Evolutionary conservation across 345 rosid species (phyloP).

Genomic region (Boechera stricta): DNA sequence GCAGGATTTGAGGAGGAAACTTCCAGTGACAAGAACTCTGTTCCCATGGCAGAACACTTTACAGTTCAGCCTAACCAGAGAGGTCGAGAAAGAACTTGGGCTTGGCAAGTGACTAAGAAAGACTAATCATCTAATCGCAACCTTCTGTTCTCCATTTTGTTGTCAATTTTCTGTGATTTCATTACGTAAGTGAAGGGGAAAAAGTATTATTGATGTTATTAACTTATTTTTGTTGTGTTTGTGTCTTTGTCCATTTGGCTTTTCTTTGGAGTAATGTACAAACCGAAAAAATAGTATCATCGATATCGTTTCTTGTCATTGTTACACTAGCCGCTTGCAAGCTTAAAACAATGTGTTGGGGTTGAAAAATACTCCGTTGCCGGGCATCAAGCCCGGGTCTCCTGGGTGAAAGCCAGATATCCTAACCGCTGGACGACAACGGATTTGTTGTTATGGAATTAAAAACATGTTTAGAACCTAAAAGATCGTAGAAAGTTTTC

Average conservation of each 20-base stretch:
- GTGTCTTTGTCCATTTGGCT: neutral
- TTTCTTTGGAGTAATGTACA: neutral
- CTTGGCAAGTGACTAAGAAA: slow-evolving; percentile 61
- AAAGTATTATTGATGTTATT: neutral
- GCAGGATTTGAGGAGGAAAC: slow-evolving; percentile 98
- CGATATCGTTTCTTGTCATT: too few species aligned
- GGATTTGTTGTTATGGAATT: slow-evolving; percentile 27
- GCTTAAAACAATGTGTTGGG: too few species aligned
- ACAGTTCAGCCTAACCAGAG: slow-evolving; percentile 92
- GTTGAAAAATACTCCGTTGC: slow-evolving; percentile 57
- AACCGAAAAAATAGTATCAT: neutral
- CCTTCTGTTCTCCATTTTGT: neutral
- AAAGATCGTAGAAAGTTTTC: too few species aligned
- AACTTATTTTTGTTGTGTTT: neutral
- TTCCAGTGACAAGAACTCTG: slow-evolving; percentile 89
- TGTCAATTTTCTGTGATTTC: slow-evolving; percentile 7
- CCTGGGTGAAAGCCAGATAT: slow-evolving; percentile 97
- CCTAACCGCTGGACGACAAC: slow-evolving; percentile 99
- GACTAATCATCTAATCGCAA: slow-evolving; percentile 8
- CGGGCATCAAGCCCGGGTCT: slow-evolving; percentile 99
- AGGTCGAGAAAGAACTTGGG: slow-evolving; percentile 87
- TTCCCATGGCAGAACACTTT: slow-evolving; percentile 96
- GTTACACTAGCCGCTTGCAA: too few species aligned
- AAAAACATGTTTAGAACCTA: too few species aligned
- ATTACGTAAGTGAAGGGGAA: neutral